phyloP scores from a whole-genome alignment of 768 basidiomycete species.

The Russula vinacea region DNA sequence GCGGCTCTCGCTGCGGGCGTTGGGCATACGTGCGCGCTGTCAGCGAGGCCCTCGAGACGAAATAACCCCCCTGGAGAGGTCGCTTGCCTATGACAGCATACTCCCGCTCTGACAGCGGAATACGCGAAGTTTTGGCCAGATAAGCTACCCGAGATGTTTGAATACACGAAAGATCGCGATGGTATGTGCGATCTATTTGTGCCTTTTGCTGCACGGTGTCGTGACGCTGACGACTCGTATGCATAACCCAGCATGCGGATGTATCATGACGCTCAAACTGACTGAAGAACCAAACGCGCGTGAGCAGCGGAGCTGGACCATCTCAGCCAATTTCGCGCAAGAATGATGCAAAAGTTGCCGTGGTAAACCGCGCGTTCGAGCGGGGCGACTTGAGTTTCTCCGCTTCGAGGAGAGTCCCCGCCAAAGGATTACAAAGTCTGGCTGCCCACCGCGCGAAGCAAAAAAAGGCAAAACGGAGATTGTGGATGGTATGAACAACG shows the following conservation, averaged over 20 bases:
- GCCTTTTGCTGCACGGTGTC: neutral
- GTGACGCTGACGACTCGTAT: slow-evolving; percentile 6
- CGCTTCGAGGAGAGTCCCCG: slow-evolving; percentile 48
- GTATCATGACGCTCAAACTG: slow-evolving; percentile 46
- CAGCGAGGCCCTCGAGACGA: slow-evolving; percentile 43
- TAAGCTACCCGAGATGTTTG: slow-evolving; percentile 40
- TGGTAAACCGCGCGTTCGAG: slow-evolving; percentile 49
- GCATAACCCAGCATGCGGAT: slow-evolving; percentile 49
- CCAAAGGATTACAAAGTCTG: slow-evolving; percentile 43
- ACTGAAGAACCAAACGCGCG: slow-evolving; percentile 36
- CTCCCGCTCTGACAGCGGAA: slow-evolving; percentile 47
- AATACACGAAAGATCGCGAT: slow-evolving; percentile 46
- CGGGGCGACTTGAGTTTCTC: slow-evolving; percentile 57
- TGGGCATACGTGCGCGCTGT: slow-evolving; percentile 54
- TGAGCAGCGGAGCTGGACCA: slow-evolving; percentile 45
- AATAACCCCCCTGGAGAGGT: slow-evolving; percentile 47
- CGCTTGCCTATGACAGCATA: slow-evolving; percentile 45
- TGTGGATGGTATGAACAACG: slow-evolving; percentile 16
- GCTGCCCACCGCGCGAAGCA: slow-evolving; percentile 34
- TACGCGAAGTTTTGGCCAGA: slow-evolving; percentile 43
- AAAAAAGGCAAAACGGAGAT: slow-evolving; percentile 30
- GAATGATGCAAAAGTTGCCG: slow-evolving; percentile 60
- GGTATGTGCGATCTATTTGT: slow-evolving; percentile 40
- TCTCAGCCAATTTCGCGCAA: slow-evolving; percentile 51
- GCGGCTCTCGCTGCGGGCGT: slow-evolving; percentile 63